Evolutionary conservation across 768 basidiomycete species (phyloP), one percentile per base, ranked within the genome.

Genomic region (Lentinula sp.): DNA sequence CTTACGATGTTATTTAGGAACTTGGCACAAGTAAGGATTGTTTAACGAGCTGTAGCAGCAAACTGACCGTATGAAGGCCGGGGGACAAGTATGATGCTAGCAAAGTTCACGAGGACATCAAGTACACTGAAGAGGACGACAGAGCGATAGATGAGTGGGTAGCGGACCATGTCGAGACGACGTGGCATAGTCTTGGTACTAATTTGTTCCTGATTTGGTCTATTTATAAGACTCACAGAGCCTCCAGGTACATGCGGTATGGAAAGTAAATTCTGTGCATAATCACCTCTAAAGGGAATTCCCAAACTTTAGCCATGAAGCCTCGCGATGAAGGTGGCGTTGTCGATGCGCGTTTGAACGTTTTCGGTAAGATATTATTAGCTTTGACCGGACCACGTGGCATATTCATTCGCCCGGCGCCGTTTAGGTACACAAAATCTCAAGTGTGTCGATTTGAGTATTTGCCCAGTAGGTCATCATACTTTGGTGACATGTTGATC

Each of bases 71-170:
- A 52, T 15, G 12, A 45, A 78, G 76, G 57, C 85, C 87, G 16
- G 71, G 79, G 7, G 82, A 86, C 61, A 66, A 69, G 15, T 85
- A 78, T 74, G 73, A 86, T 62, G 74, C 82, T 1, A 67, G 65
- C 65, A 85, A 85, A 70, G 78, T 86, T 10, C 83, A 85, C 66
- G 79, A 87, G 61, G 82, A 87, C 61, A 81, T 88, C 74, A 77
- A 81, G 69, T 90, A 88, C 73, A 79, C 78, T 50, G 74, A 78
- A 64, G 86, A 88, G 54, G 87, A 88, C 70, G 86, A 88, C 73
- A 71, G 83, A 68, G 86, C 85, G 43, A 90, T 88, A 66, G 87
- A 88, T 66, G 81, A 87, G 64, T 88, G 86, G 86, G 73, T 86
- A 62, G 73, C 84, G 53, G 83, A 86, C 70, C 85, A 88, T 69